Conservation (phyloP, 371 early-diverging fungal genomes). For the Dentiscutata heterogama region DNA sequence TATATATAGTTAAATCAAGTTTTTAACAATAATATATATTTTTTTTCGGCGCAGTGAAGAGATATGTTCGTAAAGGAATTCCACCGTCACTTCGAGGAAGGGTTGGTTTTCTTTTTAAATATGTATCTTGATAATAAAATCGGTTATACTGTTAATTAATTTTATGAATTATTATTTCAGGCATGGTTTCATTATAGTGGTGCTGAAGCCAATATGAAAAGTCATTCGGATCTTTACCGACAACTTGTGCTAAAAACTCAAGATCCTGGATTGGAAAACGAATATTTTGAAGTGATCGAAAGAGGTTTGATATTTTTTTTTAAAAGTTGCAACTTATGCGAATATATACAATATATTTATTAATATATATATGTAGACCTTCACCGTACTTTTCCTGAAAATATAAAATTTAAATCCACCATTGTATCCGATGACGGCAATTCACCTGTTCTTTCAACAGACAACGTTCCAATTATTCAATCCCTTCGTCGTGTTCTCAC, state of each 20-base stretch:
- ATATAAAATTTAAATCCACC: slow-evolving; percentile 70
- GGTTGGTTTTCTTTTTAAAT: slow-evolving; percentile 50
- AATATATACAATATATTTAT: slow-evolving; percentile 1
- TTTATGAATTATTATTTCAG: slow-evolving; percentile 45
- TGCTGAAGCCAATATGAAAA: slow-evolving; percentile 70
- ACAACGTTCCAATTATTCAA: slow-evolving; percentile 64
- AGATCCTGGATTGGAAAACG: slow-evolving; percentile 63
- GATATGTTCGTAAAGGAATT: slow-evolving; percentile 87
- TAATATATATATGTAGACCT: slow-evolving; percentile 62
- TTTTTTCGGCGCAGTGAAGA: slow-evolving; percentile 65
- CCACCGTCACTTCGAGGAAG: slow-evolving; percentile 79
- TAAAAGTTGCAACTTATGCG: neutral
- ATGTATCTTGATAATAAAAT: neutral
- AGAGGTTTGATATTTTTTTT: slow-evolving; percentile 58
- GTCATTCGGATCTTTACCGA: slow-evolving; percentile 72
- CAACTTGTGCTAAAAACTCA: slow-evolving; percentile 65
- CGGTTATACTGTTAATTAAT: neutral
- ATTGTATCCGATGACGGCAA: slow-evolving; percentile 53
- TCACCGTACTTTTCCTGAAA: slow-evolving; percentile 86
- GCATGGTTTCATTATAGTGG: slow-evolving; percentile 90
- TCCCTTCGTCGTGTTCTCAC: slow-evolving; percentile 76
- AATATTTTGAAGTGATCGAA: slow-evolving; percentile 81
- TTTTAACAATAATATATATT: neutral
- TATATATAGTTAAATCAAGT: neutral
- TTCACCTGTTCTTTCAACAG: slow-evolving; percentile 54